Evolutionary conservation across 176 grass and related monocot genomes (phyloP), one percentile per base, ranked within the genome.

Genomic region (Phyllostachys edulis): DNA sequence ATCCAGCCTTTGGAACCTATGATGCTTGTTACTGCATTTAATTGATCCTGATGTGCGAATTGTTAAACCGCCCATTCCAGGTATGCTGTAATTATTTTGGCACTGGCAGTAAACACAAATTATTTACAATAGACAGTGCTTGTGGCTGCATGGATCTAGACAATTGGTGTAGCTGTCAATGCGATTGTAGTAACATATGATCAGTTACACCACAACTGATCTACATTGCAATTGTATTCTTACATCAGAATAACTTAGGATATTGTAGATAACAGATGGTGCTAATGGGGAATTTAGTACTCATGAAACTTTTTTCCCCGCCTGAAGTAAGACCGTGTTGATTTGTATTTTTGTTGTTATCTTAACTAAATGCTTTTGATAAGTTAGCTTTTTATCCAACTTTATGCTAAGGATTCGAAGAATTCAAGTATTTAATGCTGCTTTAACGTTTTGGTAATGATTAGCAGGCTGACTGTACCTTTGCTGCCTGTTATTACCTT

Each of bases 1-100:
- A 79, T 85, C 52, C 9, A 37, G 27, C 57, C 51, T 78, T 69
- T 67, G 45, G 27, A 87, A 63, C 45, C 68, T 42, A 26, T n/a
- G 9, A 40, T 54, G 5, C 29, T 71, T 49, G 9, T 76, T 40
- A 23, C 17, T 59, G 14, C 42, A 49, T 64, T 82, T 17, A 41
- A 3, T 55, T 18, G 11, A 32, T 78, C 3, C 9, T n/a, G 20
- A 51, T 67, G 0, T 57, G 11, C 8, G 50, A 83, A 50, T 51
- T 50, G 23, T 51, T 34, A 23, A 56, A 36, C 32, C 51, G 23
- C 29, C 6, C 55, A 57, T 68, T 34, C 4, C 7, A 60, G n/a
- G 24, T 86, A 51, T 78, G 39, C 4, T 49, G 7, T 72, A 59
- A 51, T 67, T 37, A 73, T 59, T 2, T 44, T 62, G 11, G 37